These are phyloP conservation scores for Penicillium simplicissimum DNA, from an alignment of 495 filamentous ascomycete genomes.

Conservation along the genomic window DNA sequence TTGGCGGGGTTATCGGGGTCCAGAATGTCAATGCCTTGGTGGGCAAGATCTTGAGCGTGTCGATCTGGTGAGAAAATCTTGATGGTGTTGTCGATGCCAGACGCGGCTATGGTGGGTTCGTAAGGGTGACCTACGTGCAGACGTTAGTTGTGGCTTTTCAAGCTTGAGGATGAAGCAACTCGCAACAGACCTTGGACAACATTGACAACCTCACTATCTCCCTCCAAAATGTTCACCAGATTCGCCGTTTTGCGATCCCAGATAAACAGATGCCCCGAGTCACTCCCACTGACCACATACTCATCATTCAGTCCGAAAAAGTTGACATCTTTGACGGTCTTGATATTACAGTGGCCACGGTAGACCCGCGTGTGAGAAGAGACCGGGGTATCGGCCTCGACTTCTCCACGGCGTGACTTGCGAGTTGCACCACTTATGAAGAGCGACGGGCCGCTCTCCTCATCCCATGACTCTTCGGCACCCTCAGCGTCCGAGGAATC, in stretches of 20 bases:
- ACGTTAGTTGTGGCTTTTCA: not conserved
- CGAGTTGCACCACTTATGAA: slow-evolving; percentile 16
- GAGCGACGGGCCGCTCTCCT: slow-evolving; percentile 3
- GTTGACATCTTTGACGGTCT: slow-evolving; percentile 76
- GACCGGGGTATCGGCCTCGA: slow-evolving; percentile 58
- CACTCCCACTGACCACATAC: slow-evolving; percentile 72
- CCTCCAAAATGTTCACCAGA: slow-evolving; percentile 68
- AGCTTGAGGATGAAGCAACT: not conserved
- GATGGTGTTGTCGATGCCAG: slow-evolving; percentile 74
- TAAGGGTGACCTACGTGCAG: slow-evolving; percentile 59
- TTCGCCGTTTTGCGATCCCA: slow-evolving; percentile 66
- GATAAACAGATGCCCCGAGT: slow-evolving; percentile 71
- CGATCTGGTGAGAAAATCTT: slow-evolving; percentile 73
- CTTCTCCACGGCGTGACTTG: slow-evolving; percentile 40
- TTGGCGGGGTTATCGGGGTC: slow-evolving; percentile 44
- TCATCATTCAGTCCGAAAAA: slow-evolving; percentile 73
- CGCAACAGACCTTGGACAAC: slow-evolving; percentile 59
- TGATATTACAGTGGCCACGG: slow-evolving; percentile 70
- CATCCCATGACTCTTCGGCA: slow-evolving; percentile 14
- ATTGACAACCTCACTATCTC: slow-evolving; percentile 73
- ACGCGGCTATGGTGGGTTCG: slow-evolving; percentile 68
- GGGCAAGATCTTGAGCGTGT: slow-evolving; percentile 58
- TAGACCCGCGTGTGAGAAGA: slow-evolving; percentile 59
- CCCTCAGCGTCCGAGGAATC: slow-evolving; percentile 21
- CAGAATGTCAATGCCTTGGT: slow-evolving; percentile 55